Conservation (phyloP, 495 filamentous ascomycete species). For the Penicillium arizonense region DNA sequence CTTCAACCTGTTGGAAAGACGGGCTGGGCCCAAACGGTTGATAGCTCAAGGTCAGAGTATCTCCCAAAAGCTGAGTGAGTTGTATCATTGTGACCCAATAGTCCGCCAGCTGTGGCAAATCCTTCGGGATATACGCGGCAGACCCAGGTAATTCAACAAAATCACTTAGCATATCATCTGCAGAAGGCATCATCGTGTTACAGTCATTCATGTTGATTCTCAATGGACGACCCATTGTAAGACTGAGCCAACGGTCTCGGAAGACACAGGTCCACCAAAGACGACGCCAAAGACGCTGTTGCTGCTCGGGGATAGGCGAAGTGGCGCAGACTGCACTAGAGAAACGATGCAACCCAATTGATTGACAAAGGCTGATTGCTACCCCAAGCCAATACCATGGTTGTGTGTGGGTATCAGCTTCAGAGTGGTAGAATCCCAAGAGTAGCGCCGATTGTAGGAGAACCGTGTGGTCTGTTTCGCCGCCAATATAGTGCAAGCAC, state of each 20-base stretch:
- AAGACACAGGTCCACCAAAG: constrained; percentile 42
- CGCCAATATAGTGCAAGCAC: constrained; percentile 36
- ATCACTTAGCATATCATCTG: constrained; percentile 30
- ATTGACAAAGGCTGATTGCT: constrained; percentile 33
- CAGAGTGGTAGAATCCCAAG: constrained; percentile 41
- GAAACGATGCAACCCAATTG: constrained; percentile 33
- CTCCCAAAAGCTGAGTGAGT: constrained; percentile 26
- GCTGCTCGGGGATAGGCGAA: constrained; percentile 20
- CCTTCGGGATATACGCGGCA: constrained; percentile 15
- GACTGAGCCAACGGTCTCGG: constrained; percentile 39
- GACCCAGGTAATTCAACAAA: constrained; percentile 8
- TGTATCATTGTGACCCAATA: constrained; percentile 32
- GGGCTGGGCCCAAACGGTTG: constrained; percentile 11
- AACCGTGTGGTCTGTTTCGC: constrained; percentile 33
- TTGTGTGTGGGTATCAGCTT: constrained; percentile 31
- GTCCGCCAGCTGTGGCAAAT: constrained; percentile 20
- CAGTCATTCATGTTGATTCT: constrained; percentile 37
- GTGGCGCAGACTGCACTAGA: constrained; percentile 16
- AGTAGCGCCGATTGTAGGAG: constrained; percentile 39
- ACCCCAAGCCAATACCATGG: constrained; percentile 40
- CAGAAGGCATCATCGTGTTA: constrained; percentile 24
- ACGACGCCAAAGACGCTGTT: constrained; percentile 34
- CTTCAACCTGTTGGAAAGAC: constrained; percentile 17
- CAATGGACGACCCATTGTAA: constrained; percentile 34
- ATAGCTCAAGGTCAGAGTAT: constrained; percentile 20